Evolutionary conservation across 768 basidiomycete species (phyloP).

Genomic region (Rubroboletus pulcherrimus): DNA sequence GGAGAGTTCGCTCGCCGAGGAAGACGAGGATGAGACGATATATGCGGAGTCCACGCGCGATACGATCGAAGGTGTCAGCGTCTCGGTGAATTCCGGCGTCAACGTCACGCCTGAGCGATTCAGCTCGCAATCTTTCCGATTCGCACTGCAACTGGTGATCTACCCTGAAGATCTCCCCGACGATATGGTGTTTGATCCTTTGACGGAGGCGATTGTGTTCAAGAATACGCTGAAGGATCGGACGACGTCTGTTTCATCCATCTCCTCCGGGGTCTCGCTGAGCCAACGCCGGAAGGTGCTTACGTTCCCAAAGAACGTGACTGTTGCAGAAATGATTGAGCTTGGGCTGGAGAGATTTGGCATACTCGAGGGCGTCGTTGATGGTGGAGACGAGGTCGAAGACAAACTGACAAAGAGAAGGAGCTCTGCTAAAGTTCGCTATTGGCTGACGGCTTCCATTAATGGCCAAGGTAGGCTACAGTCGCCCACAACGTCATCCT

Average conservation of each 20-base stretch:
- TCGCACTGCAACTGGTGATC: slow-evolving; percentile 83
- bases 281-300: slow-evolving; percentile 76
- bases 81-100: slow-evolving; percentile 24
- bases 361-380: slow-evolving; percentile 94
- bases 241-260: slow-evolving; percentile 35
- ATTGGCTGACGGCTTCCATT: slow-evolving; percentile 61
- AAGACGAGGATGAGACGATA: slow-evolving; percentile 40
- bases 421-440: slow-evolving; percentile 76
- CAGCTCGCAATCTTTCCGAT: slow-evolving; percentile 78
- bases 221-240: slow-evolving; percentile 66
- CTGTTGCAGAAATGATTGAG: slow-evolving; percentile 95
- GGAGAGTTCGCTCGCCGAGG: slow-evolving; percentile 44
- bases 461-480: slow-evolving; percentile 58
- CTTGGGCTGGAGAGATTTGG: slow-evolving; percentile 90
- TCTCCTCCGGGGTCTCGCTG: slow-evolving; percentile 54
- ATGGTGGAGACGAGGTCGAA: slow-evolving; percentile 97
- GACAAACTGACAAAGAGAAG: slow-evolving; percentile 83
- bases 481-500: neutral
- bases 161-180: slow-evolving; percentile 91
- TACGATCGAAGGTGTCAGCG: slow-evolving; percentile 25
- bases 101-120: slow-evolving; percentile 68
- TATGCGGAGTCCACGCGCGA: slow-evolving; percentile 36
- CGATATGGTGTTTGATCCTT: slow-evolving; percentile 90
- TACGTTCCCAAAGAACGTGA: slow-evolving; percentile 90
- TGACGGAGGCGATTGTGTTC: slow-evolving; percentile 92